These are phyloP conservation scores for Arthrobotrys sphaeroides DNA, from an alignment of 2,329 filamentous ascomycete genomes.

Conservation along the genomic window DNA sequence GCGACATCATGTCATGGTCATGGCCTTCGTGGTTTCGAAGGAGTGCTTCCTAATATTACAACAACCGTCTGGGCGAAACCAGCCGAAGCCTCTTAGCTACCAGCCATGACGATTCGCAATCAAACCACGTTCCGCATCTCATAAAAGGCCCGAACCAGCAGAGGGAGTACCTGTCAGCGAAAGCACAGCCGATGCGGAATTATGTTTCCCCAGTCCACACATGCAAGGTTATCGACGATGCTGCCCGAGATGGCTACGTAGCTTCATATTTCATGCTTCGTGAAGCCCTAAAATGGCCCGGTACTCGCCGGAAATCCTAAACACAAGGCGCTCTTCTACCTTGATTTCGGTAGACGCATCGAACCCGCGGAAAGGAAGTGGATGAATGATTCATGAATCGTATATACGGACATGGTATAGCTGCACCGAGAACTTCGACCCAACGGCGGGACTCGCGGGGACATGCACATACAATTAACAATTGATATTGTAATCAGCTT, in stretches of 20 bases:
- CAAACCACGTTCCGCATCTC: not conserved
- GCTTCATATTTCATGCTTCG: too few species aligned
- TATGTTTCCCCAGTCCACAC: not conserved
- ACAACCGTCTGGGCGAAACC: constrained; percentile 23
- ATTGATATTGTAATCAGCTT: constrained; percentile 43
- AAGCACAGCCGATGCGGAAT: not conserved
- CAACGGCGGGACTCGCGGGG: constrained; percentile 22
- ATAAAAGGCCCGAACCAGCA: not conserved
- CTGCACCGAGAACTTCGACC: not conserved
- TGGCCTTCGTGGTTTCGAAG: constrained; percentile 18
- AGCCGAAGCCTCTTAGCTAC: constrained; percentile 12
- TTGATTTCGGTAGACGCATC: constrained; percentile 26
- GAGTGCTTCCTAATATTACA: constrained; percentile 15
- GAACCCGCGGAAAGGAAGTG: constrained; percentile 2
- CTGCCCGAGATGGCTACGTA: not conserved
- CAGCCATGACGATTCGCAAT: not conserved
- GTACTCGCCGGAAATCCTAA: constrained; percentile 18
- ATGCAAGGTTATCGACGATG: constrained; percentile 37
- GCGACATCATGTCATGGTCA: constrained; percentile 40
- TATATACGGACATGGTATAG: constrained; percentile 30
- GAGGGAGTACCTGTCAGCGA: not conserved
- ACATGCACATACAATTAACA: constrained; percentile 4
- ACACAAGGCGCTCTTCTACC: constrained; percentile 23
- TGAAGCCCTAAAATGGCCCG: constrained; percentile 21
- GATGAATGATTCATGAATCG: constrained; percentile 43